Conservation (phyloP, 129 eudicot genomes). For the Flaveria brownii region DNA sequence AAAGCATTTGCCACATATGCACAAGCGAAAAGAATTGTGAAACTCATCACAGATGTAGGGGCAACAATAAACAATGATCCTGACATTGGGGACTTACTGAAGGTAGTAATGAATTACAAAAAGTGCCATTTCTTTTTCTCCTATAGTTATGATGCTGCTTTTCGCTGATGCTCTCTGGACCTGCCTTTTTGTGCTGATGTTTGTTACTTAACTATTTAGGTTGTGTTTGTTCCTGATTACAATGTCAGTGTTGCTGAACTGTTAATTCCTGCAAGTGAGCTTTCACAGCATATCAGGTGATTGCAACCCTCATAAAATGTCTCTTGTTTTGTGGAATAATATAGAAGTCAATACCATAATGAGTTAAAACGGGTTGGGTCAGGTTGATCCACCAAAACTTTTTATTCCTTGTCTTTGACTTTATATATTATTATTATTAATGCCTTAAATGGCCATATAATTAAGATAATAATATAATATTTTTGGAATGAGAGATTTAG, state of each 20-base stretch:
- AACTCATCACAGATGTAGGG: constrained; percentile 91
- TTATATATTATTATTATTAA: not conserved
- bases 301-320: not conserved
- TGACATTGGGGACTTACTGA: constrained; percentile 83
- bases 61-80: constrained; percentile 83
- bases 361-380: not conserved
- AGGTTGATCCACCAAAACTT: not conserved
- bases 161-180: constrained; percentile 10
- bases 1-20: constrained; percentile 96
- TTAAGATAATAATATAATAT: not conserved
- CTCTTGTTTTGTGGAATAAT: constrained; percentile 10
- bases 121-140: not conserved
- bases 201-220: constrained; percentile 44
- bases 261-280: constrained; percentile 92
- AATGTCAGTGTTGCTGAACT: constrained; percentile 94
- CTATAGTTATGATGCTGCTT: constrained; percentile 11
- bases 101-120: constrained; percentile 43
- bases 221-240: constrained; percentile 92
- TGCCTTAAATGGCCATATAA: not conserved
- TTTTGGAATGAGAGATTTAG: not conserved
- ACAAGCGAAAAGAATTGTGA: constrained; percentile 96
- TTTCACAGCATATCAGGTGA: constrained; percentile 95
- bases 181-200: constrained; percentile 17
- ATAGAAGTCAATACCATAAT: constrained; percentile 12
- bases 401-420: not conserved